These are phyloP conservation scores for Xylaria scruposa DNA, from an alignment of 495 filamentous ascomycete species.

Conservation along the genomic window DNA sequence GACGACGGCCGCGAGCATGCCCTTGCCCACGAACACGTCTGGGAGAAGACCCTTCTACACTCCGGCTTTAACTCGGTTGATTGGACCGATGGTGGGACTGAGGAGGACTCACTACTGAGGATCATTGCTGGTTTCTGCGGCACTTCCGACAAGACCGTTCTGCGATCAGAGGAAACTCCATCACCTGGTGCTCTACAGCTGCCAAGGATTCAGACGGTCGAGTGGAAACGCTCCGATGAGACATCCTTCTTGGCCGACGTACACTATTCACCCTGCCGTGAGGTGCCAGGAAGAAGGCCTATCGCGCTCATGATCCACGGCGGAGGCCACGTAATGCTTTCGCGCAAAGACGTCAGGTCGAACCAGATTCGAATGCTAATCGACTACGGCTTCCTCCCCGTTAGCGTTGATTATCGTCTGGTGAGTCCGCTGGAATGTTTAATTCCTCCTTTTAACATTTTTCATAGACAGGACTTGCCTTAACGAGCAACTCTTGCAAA, in stretches of 20 bases:
- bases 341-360: constrained; percentile 52
- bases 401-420: constrained; percentile 63
- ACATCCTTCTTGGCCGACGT: not conserved
- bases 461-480: too few species aligned
- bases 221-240: not conserved
- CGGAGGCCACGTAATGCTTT: constrained; percentile 57
- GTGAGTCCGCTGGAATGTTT: too few species aligned
- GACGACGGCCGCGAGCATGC: constrained; percentile 56
- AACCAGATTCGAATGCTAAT: constrained; percentile 50
- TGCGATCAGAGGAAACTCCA: too few species aligned
- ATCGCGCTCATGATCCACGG: constrained; percentile 65
- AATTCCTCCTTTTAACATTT: too few species aligned
- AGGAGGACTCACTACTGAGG: not conserved
- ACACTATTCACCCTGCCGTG: not conserved
- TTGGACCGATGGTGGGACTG: constrained; percentile 47
- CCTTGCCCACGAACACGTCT: constrained; percentile 43
- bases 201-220: too few species aligned
- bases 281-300: not conserved
- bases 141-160: too few species aligned
- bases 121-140: too few species aligned
- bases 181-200: too few species aligned
- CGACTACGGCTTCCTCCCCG: constrained; percentile 53
- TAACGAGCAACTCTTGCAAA: too few species aligned
- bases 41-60: constrained; percentile 48
- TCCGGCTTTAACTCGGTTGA: constrained; percentile 56